Evolutionary conservation across 2,329 filamentous ascomycete genomes (phyloP).

Genomic region (Beauveria pseudobassiana): DNA sequence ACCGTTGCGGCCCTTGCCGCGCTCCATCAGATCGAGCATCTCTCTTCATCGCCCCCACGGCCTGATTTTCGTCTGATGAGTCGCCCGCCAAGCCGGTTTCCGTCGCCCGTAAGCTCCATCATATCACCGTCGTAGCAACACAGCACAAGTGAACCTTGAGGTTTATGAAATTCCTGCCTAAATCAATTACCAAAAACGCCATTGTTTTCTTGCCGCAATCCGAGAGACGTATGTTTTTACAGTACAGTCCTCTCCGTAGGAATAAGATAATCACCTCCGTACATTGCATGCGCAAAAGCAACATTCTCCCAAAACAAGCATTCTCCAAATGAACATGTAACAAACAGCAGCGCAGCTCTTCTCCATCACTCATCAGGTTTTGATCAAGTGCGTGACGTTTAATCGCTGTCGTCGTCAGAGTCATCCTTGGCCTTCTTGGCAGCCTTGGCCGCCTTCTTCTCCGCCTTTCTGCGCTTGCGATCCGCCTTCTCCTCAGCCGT

Average conservation of each 20-base stretch:
- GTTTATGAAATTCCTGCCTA: constrained; percentile 9
- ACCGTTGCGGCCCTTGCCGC: neutral
- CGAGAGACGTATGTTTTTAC: constrained; percentile 7
- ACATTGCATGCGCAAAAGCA: neutral
- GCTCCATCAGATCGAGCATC: neutral
- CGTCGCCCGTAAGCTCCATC: neutral
- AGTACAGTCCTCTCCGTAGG: constrained; percentile 6
- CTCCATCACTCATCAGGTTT: neutral
- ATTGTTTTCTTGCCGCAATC: constrained; percentile 5
- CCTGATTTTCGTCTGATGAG: too few species aligned
- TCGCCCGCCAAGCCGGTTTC: too few species aligned
- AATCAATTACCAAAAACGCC: constrained; percentile 10
- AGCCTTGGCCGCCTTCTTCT: constrained; percentile 53
- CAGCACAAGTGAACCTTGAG: too few species aligned
- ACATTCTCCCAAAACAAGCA: neutral
- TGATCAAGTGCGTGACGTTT: constrained; percentile 15
- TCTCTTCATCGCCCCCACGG: neutral
- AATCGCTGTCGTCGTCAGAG: constrained; percentile 47
- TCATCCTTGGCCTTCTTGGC: constrained; percentile 43
- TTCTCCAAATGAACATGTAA: neutral
- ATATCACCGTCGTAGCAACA: neutral
- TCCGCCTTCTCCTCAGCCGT: constrained; percentile 60
- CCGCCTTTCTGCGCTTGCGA: constrained; percentile 52
- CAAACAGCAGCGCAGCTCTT: constrained; percentile 3
- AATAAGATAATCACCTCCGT: neutral